phyloP scores from a whole-genome alignment of 2,329 filamentous ascomycete species.

The Fusarium veterinarium region DNA sequence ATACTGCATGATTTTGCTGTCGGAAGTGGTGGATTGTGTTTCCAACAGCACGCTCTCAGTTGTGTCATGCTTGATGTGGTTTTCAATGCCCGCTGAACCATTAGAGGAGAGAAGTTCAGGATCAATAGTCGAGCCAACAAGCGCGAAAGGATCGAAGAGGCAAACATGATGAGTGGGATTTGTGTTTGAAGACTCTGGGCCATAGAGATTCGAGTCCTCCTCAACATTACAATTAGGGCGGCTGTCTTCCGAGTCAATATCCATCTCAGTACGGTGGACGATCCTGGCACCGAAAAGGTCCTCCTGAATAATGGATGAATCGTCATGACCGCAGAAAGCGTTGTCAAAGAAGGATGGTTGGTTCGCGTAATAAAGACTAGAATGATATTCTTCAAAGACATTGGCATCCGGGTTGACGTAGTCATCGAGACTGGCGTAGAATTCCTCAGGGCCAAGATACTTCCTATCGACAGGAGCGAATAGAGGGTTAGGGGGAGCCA shows the following conservation, averaged over 20 bases:
- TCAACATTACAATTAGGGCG: background rate
- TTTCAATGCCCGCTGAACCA: background rate
- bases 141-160: background rate
- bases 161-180: background rate
- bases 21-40: background rate
- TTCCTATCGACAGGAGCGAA: background rate
- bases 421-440: background rate
- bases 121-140: background rate
- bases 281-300: background rate
- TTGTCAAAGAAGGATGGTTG: background rate
- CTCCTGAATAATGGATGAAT: background rate
- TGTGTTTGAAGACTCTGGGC: background rate
- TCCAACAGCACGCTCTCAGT: background rate
- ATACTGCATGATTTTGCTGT: background rate
- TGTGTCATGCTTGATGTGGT: background rate
- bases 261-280: background rate
- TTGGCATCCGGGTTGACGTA: background rate
- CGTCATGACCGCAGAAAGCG: background rate
- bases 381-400: background rate
- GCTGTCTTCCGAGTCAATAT: background rate
- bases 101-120: background rate
- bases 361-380: background rate
- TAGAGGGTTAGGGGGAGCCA: background rate
- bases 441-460: too few relatives aligned
- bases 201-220: background rate